A percentile compares a stretch with the other conserved stretches of the same genome.
Conservation (phyloP, 371 early-diverging fungal genomes). For the Mortierella sp. region DNA sequence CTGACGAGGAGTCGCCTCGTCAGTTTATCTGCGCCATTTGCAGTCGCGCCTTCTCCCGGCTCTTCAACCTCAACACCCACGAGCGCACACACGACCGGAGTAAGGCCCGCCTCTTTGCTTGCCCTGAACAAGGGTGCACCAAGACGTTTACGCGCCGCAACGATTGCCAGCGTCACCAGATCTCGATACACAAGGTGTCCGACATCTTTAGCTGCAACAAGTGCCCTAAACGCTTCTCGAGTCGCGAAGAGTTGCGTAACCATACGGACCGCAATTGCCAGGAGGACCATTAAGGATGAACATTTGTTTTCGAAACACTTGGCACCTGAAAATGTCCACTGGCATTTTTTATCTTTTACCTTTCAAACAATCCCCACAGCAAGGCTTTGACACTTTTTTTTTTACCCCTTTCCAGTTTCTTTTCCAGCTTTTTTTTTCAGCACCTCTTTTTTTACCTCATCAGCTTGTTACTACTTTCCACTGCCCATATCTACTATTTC, state of each 20-base stretch:
- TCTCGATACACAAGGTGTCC: slow-evolving; percentile 70
- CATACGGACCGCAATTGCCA: slow-evolving; percentile 44
- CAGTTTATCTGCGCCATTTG: slow-evolving; percentile 64
- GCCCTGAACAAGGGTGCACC: slow-evolving; percentile 66
- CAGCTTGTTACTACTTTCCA: neutral
- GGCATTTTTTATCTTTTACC: neutral
- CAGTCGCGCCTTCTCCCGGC: slow-evolving; percentile 73
- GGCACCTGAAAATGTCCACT: slow-evolving; percentile 5
- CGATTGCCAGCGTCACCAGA: slow-evolving; percentile 83
- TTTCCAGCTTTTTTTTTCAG: neutral
- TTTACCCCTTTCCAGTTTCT: neutral
- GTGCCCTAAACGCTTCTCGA: slow-evolving; percentile 38
- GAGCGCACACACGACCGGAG: slow-evolving; percentile 77
- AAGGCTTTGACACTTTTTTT: slow-evolving; percentile 10
- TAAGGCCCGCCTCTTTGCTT: slow-evolving; percentile 73
- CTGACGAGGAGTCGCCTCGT: slow-evolving; percentile 37
- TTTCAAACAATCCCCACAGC: slow-evolving; percentile 3
- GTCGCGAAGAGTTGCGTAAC: slow-evolving; percentile 38
- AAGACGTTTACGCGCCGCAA: slow-evolving; percentile 78
- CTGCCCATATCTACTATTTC: neutral
- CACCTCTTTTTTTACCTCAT: neutral
- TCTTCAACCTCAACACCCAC: slow-evolving; percentile 84
- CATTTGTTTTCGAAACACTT: neutral
- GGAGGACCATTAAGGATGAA: slow-evolving; percentile 24
- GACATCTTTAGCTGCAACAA: slow-evolving; percentile 45